Evolutionary conservation across 2,329 filamentous ascomycete species (phyloP), one percentile per base, ranked within the genome.

Genomic region (Leptodontidium sp.): DNA sequence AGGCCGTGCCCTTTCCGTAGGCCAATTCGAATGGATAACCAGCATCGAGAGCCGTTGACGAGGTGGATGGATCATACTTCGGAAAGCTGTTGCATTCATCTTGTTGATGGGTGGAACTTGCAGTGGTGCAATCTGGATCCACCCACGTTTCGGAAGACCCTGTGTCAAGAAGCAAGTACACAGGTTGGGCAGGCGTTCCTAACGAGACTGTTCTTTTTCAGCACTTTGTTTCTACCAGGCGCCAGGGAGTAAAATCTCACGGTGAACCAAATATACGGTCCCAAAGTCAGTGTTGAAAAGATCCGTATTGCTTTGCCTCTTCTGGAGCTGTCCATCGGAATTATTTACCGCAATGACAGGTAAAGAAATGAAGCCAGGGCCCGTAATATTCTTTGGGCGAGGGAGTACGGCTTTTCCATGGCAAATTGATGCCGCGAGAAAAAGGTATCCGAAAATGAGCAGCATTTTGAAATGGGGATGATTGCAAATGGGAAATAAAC

Each of bases 141-240:
- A 62, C 65, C 57, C 65, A 62, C 15, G 50, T 61, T 40, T 67
- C 65, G 14, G 57, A 57, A 17, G 65, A 67, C 11, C 65, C 65
- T 1, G 65, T 62, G 29, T 66, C 64, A 29, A 66, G 64, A 15
- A 47, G 24, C 35, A 66, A 29, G 9, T 66, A 50, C 14, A 61
- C 38, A 26, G 53, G 35, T n/a, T 66, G 55, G n/a, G 64, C 26
- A 52, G 64, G 64, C 4, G 55, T 66, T 26, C 55, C 64, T 24
- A 61, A 15, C 2, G 64, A 35, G 12, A 61, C 64, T 66, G 15
- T 9, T 12, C 12, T 26, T 2, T 38, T 21, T 63, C 47, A 63
- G 29, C 32, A 38, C 2, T 21, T 40, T 4, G 26, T 35, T 4
- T 26, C 1, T 7, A 38, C n/a, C 35, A 8, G 6, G 11, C 17